These are phyloP conservation scores for Ophiobolus disseminans DNA, from an alignment of 2,329 filamentous ascomycete genomes.

Conservation along the genomic window DNA sequence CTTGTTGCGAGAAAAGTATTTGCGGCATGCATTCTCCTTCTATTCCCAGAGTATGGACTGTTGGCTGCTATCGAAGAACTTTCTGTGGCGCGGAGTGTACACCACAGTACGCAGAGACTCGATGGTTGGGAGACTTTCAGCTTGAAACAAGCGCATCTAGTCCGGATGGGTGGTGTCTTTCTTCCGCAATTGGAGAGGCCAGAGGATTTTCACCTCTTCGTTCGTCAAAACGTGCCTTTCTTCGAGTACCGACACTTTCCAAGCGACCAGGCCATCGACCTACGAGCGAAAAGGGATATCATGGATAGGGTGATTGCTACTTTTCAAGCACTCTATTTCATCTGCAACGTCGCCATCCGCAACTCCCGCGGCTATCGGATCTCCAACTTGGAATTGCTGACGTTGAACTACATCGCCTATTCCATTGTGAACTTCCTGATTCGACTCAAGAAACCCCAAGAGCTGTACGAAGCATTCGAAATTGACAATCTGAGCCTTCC, in stretches of 20 bases:
- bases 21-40: not conserved
- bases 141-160: slow-evolving; percentile 1
- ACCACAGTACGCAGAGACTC: not conserved
- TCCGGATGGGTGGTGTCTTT: slow-evolving; percentile 1
- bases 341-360: not conserved
- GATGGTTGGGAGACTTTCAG: slow-evolving; percentile 1
- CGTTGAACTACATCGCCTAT: not conserved
- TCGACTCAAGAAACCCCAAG: not conserved
- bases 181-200: not conserved
- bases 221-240: not conserved
- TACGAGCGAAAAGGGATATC: not conserved
- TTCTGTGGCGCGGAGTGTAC: not conserved
- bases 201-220: not conserved
- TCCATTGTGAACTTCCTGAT: not conserved
- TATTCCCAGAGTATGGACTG: slow-evolving; percentile 1
- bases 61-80: not conserved
- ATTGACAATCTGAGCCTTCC: not conserved
- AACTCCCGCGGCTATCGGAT: not conserved
- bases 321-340: not conserved
- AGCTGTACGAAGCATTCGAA: not conserved
- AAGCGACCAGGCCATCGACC: not conserved
- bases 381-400: not conserved
- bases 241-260: not conserved
- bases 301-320: not conserved
- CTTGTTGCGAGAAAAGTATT: not conserved